Conservation (phyloP, 2,329 filamentous ascomycete genomes). For the Colletotrichum abscissum region DNA sequence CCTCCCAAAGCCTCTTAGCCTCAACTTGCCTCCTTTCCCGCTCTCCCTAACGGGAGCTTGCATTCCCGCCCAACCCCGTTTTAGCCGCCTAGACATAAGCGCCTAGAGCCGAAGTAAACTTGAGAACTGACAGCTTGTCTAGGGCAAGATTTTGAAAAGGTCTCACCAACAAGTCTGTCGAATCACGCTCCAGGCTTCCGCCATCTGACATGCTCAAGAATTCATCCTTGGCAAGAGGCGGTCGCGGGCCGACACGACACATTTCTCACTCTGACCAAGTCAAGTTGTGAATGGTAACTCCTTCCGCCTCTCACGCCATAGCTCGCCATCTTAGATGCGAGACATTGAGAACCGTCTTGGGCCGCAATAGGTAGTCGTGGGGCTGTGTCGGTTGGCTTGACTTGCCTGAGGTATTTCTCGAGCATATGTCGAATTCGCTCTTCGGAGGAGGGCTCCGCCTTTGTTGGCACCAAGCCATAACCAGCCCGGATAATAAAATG, state of each 20-base stretch:
- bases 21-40: conserved; percentile 22
- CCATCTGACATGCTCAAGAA: conserved; percentile 13
- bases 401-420: not conserved
- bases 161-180: not conserved
- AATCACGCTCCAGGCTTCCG: not conserved
- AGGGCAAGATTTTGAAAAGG: not conserved
- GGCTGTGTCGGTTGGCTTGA: not conserved
- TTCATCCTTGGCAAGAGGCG: conserved; percentile 6
- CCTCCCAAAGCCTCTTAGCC: conserved; percentile 3
- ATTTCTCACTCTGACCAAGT: not conserved
- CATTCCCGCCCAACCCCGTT: not conserved
- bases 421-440: not conserved
- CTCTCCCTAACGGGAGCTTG: conserved; percentile 9
- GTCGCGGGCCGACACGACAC: not conserved
- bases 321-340: conserved; percentile 13
- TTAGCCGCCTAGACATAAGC: not conserved
- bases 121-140: not conserved
- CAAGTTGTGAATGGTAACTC: not conserved
- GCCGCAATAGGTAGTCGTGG: conserved; percentile 14
- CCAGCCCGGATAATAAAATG: not conserved
- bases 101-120: not conserved
- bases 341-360: not conserved
- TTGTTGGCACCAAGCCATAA: conserved; percentile 1
- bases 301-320: conserved; percentile 7
- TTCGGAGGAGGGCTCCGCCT: not conserved